Evolutionary conservation across 164 flowering plant species (phyloP), one percentile per base, ranked within the genome.

Genomic region (Vitis vinifera): DNA sequence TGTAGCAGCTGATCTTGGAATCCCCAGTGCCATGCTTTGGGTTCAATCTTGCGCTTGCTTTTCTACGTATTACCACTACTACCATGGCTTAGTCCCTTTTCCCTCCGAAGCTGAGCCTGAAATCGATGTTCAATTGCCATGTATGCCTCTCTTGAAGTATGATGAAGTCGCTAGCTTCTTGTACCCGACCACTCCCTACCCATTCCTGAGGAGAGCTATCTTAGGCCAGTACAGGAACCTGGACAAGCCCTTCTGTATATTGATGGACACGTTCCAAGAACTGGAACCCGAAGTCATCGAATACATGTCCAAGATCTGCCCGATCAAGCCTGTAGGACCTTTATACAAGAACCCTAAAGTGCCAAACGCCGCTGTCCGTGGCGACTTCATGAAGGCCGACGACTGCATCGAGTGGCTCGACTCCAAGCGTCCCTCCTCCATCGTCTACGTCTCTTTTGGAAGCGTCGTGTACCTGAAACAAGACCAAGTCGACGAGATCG

Each of bases 91-190:
- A 3, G 81, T 77, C 0, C 79, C 83, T 1, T 93, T 91, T 63
- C 97, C 98, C 0, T 68, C 76, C 2, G 81, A 77, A 53, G 15
- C 62, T 0, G 77, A 80, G 0, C 89, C 81, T 0, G 71, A 80
- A 49, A 52, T 83, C 59, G 78, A 80, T 15, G 86, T 89, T n/a
- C 73, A 88, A 14, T 55, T 92, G 9, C 97, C 97, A 0, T 63
- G 71, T 16, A 59, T 92, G 79, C 96, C 96, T 2, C 23, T 77
- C 1, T 62, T 91, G 55, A 75, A 74, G 53, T 48, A 77, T 55
- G 89, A 90, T 17, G 98, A 94, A 51, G 30, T 92, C 1, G 93
- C 97, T 6, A 83, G 83, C 60, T 91, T 91, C 78, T 71, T 94
- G 58, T 79, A 85, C 47, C 93, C 91, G 2, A 17, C 74, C 0